phyloP scores from a whole-genome alignment of 73 alveolate species.

The Paramecium bursaria region DNA sequence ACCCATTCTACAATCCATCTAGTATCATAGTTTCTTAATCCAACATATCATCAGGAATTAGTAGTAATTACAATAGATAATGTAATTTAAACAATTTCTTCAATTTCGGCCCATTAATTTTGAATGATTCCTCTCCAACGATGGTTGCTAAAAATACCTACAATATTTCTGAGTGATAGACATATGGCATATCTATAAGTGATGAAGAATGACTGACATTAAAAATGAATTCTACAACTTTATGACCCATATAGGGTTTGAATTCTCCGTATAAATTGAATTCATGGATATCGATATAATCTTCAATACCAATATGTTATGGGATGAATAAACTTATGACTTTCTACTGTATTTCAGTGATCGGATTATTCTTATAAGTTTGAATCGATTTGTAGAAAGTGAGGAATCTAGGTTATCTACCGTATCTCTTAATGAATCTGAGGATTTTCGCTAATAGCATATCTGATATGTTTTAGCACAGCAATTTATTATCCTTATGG shows the following conservation, averaged over 20 bases:
- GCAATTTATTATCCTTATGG: constrained; percentile 52
- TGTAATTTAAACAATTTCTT: constrained; percentile 57
- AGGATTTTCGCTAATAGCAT: not conserved
- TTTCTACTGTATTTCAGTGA: constrained; percentile 50
- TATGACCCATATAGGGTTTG: constrained; percentile 7
- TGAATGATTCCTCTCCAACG: constrained; percentile 64
- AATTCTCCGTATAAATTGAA: constrained; percentile 39
- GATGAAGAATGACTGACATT: not conserved
- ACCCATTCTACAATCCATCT: not conserved
- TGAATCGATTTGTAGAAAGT: constrained; percentile 23
- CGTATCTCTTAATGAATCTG: constrained; percentile 24
- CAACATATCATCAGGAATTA: constrained; percentile 41
- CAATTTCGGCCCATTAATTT: constrained; percentile 61
- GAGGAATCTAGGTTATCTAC: constrained; percentile 68
- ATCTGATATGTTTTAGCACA: constrained; percentile 63
- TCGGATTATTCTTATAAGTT: constrained; percentile 58
- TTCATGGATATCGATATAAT: constrained; percentile 47
- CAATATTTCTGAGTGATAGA: constrained; percentile 64
- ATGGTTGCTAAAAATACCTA: constrained; percentile 46
- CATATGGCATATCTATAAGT: constrained; percentile 59
- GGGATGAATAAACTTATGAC: constrained; percentile 61
- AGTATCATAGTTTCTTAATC: constrained; percentile 2
- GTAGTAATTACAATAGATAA: constrained; percentile 58
- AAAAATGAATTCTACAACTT: constrained; percentile 43
- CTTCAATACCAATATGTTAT: constrained; percentile 38